Base-by-base conservation (phyloP, 257 asterid species). In the Leonotis leonurus region DNA sequence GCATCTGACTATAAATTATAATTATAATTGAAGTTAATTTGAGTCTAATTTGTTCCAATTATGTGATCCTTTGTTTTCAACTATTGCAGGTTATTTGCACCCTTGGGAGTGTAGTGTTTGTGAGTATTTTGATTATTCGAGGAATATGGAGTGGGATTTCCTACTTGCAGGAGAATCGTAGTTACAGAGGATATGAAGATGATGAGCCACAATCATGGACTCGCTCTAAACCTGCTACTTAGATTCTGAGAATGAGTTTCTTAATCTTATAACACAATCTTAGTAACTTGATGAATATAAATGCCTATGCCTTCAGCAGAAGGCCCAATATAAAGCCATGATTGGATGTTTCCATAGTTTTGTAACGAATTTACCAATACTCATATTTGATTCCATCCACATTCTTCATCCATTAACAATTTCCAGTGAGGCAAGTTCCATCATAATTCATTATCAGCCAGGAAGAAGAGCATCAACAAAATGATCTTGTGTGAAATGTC, bases 101-200 rank as follows among this genome's bases (percentile, higher is more conserved):
- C 30, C 93, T 92, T n/a, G 97, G 98, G 44, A 89, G 88, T 52
- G 93, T 85, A 44, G 83, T 89, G 54, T 92, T 89, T 58, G 67
- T 65, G 33, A 86, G 95, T 76, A 89, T 89, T 25, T 75, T 92
- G 73, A 77, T 92, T 9, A 72, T 86, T 68, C 95, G 96, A 0
- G 95, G 94, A 13, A 73, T 78, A 73, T 89, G 98, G 95, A 75
- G 87, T 10, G 93, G 89, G 62, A 76, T 89, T 46, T 74, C 93
- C 55, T 85, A 85, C 79, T 77, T 89, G 60, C 96, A 92, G 59
- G 91, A 81, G 33, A 78, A 30, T 45, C 89, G 85, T 29, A 75
- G 67, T 67, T 66, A 78, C 56, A 81, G 90, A 68, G 74, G 68
- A 37, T 85, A 86, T 26, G 95, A 86, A 8, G 95, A 91, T 48